Evolutionary conservation across 2,329 filamentous ascomycete species (phyloP).

Genomic region (Aspergillus ustus): DNA sequence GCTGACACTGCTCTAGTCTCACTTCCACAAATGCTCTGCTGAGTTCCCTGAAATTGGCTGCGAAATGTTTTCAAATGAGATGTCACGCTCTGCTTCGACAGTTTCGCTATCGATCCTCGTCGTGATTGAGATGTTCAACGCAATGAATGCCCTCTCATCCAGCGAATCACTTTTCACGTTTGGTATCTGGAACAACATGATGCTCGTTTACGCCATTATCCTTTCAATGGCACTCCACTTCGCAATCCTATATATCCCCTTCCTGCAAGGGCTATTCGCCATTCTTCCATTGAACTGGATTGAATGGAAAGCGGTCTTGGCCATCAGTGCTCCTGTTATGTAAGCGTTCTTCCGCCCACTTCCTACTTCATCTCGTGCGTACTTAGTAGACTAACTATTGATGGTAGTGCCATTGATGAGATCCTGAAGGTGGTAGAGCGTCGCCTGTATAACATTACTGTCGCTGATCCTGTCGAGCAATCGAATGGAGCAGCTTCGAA

Average conservation of each 20-base stretch:
- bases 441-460: constrained; percentile 56
- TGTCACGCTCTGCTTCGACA: constrained; percentile 88
- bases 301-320: constrained; percentile 91
- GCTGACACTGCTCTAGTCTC: constrained; percentile 53
- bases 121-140: constrained; percentile 99
- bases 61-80: constrained; percentile 84
- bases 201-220: constrained; percentile 91
- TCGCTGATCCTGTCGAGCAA: constrained; percentile 22
- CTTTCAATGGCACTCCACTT: constrained; percentile 96
- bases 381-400: constrained; percentile 25
- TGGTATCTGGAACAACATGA: constrained; percentile 98
- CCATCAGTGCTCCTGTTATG: constrained; percentile 91
- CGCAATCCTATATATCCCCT: constrained; percentile 86
- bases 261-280: constrained; percentile 85
- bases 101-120: constrained; percentile 90
- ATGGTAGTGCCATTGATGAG: constrained; percentile 75
- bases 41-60: constrained; percentile 90
- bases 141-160: constrained; percentile 95
- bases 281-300: constrained; percentile 83
- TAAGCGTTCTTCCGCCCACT: constrained; percentile 56
- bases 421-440: constrained; percentile 78
- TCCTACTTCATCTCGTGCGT: background rate
- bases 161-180: constrained; percentile 93
- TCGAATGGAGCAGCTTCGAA: constrained; percentile 40
- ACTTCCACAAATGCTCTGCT: constrained; percentile 91